Evolutionary conservation across 805 yeast species (phyloP).

Genomic region (Tetrapisispora pingtungensis): DNA sequence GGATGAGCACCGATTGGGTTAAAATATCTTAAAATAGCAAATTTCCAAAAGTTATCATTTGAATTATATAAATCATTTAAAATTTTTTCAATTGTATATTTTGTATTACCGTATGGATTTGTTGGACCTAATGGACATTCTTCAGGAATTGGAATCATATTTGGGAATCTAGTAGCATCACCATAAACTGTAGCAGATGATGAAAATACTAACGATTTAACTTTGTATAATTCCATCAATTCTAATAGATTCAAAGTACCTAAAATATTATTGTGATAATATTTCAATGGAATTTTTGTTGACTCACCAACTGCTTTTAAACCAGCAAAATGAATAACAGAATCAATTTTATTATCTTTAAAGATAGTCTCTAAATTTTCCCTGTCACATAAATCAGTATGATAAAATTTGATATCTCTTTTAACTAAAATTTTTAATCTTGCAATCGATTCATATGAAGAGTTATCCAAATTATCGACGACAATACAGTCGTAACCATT

Average conservation of each 20-base stretch:
- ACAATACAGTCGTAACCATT: slow-evolving; percentile 62
- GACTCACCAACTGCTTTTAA: slow-evolving; percentile 79
- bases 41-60: slow-evolving; percentile 29
- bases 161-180: slow-evolving; percentile 60
- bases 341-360: slow-evolving; percentile 36
- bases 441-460: slow-evolving; percentile 55
- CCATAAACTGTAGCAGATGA: slow-evolving; percentile 82
- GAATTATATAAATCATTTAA: slow-evolving; percentile 40
- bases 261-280: slow-evolving; percentile 56
- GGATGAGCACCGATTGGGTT: slow-evolving; percentile 86
- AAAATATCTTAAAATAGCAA: slow-evolving; percentile 65
- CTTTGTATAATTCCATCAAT: slow-evolving; percentile 38
- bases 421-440: slow-evolving; percentile 46
- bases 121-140: slow-evolving; percentile 66
- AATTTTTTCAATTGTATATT: slow-evolving; percentile 53
- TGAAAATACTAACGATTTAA: slow-evolving; percentile 54
- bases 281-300: slow-evolving; percentile 52
- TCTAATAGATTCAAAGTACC: slow-evolving; percentile 54
- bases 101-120: slow-evolving; percentile 71
- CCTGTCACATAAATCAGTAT: slow-evolving; percentile 49
- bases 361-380: slow-evolving; percentile 41
- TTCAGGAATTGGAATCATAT: slow-evolving; percentile 73
- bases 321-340: slow-evolving; percentile 74
- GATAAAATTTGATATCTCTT: slow-evolving; percentile 41
- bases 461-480: slow-evolving; percentile 59